Evolutionary conservation across 306 rosid genomes (phyloP).

Genomic region (Vachellia collinsii): DNA sequence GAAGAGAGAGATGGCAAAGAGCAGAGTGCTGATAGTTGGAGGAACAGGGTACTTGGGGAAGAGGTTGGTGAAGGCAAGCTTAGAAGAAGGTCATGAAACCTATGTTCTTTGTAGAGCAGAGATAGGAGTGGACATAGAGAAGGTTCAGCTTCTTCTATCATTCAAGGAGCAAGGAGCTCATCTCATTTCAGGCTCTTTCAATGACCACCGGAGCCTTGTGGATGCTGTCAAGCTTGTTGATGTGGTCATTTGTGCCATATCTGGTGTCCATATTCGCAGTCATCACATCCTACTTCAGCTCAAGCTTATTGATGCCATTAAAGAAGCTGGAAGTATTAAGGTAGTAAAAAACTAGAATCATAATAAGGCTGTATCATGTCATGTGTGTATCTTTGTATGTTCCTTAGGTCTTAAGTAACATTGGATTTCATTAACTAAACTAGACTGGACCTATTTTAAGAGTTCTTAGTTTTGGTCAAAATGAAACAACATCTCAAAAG

Average conservation of each 20-base stretch:
- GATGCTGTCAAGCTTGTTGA: constrained; percentile 66
- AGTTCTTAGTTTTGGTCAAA: background rate
- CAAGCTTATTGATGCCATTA: constrained; percentile 70
- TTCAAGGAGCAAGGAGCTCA: constrained; percentile 69
- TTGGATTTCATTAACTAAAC: background rate
- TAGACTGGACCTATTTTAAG: background rate
- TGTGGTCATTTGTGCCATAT: constrained; percentile 72
- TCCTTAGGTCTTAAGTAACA: background rate
- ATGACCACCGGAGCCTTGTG: constrained; percentile 57
- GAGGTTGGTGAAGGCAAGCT: constrained; percentile 72
- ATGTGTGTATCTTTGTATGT: background rate
- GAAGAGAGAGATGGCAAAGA: constrained; percentile 39
- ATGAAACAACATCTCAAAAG: background rate
- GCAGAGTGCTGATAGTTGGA: constrained; percentile 70
- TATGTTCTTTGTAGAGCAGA: constrained; percentile 65
- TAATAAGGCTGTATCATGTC: background rate
- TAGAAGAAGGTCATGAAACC: constrained; percentile 60
- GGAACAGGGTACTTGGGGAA: constrained; percentile 85
- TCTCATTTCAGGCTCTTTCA: constrained; percentile 54
- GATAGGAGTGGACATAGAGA: constrained; percentile 73
- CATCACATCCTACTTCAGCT: constrained; percentile 75
- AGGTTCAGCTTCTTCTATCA: constrained; percentile 61
- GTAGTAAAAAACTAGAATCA: constrained; percentile 36
- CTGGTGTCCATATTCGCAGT: constrained; percentile 71
- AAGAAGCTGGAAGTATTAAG: constrained; percentile 75